Evolutionary conservation across 2,329 filamentous ascomycete genomes (phyloP).

Genomic region (Nothomitra cinnamomea): DNA sequence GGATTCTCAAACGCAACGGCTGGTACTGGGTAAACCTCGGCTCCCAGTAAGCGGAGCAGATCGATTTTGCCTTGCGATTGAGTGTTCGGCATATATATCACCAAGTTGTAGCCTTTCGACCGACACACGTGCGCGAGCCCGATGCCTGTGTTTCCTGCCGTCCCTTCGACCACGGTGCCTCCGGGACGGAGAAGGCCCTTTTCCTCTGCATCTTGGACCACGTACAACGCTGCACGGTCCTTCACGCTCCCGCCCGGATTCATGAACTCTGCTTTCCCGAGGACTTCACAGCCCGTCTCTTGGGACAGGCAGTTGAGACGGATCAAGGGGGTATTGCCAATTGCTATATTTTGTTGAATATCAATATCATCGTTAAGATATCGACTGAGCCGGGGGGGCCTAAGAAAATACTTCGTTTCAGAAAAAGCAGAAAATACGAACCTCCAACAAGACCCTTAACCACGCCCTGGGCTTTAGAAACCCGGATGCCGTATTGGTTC

Average conservation of each 20-base stretch:
- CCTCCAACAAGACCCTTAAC: slow-evolving; percentile 68
- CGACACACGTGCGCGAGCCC: slow-evolving; percentile 93
- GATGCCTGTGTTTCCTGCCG: slow-evolving; percentile 94
- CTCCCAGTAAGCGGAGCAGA: slow-evolving; percentile 73
- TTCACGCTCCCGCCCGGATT: slow-evolving; percentile 95
- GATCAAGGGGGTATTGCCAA: slow-evolving; percentile 93
- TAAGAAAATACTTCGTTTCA: background rate
- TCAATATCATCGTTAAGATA: background rate
- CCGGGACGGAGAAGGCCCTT: slow-evolving; percentile 65
- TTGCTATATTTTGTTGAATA: slow-evolving; percentile 41
- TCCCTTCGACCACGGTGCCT: slow-evolving; percentile 92
- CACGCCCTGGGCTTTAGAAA: slow-evolving; percentile 66
- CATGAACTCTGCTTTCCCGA: slow-evolving; percentile 97
- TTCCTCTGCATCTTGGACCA: slow-evolving; percentile 87
- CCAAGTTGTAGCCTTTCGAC: slow-evolving; percentile 77
- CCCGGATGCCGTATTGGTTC: slow-evolving; percentile 46
- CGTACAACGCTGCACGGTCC: slow-evolving; percentile 86
- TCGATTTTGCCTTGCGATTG: slow-evolving; percentile 98
- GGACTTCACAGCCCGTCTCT: slow-evolving; percentile 80
- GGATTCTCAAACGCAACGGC: slow-evolving; percentile 92
- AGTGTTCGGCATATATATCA: slow-evolving; percentile 99
- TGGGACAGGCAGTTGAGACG: slow-evolving; percentile 74
- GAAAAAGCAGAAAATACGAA: slow-evolving; percentile 24
- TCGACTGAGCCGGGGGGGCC: background rate
- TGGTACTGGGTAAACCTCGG: slow-evolving; percentile 89